A percentile compares a stretch with the other conserved stretches of the same genome.
Conservation (phyloP, 495 filamentous ascomycete species). For the Podospora didyma region DNA sequence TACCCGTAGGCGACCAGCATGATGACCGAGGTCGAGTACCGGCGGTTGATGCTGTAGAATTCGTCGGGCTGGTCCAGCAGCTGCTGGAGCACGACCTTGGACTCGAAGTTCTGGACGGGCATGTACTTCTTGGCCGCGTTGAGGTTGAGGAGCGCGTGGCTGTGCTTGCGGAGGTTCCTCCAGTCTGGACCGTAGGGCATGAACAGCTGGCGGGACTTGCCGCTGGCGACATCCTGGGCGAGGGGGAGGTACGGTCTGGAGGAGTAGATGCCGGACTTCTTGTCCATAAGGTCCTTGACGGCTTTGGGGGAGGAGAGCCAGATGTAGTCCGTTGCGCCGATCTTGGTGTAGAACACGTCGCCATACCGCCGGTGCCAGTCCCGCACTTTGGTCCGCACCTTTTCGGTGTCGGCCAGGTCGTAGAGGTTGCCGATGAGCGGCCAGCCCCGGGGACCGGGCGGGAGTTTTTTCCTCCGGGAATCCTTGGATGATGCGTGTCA, state of each 20-base stretch:
- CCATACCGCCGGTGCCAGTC: constrained; percentile 33
- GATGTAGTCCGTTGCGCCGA: constrained; percentile 1
- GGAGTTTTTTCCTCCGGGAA: not conserved
- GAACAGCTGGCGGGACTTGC: constrained; percentile 34
- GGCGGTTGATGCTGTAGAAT: constrained; percentile 15
- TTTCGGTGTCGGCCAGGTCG: constrained; percentile 7
- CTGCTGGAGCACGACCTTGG: constrained; percentile 31
- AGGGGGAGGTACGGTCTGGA: constrained; percentile 31
- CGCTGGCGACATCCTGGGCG: constrained; percentile 29
- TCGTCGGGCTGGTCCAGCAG: constrained; percentile 19
- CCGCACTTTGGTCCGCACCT: constrained; percentile 6
- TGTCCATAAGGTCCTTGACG: constrained; percentile 34
- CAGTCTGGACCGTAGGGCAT: constrained; percentile 35
- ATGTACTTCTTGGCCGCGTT: constrained; percentile 9
- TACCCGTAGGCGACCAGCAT: constrained; percentile 28
- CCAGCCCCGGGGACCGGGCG: constrained; percentile 9
- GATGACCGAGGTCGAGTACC: constrained; percentile 26
- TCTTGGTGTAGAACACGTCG: constrained; percentile 3
- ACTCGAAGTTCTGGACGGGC: constrained; percentile 31
- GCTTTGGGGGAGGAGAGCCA: constrained; percentile 29
- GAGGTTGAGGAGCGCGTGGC: constrained; percentile 32
- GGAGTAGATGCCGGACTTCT: constrained; percentile 23
- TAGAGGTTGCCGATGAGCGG: constrained; percentile 18
- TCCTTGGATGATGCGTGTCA: not conserved
- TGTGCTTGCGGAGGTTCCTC: constrained; percentile 33